Evolutionary conservation across 208 protist genomes (phyloP).

Genomic region (Trypanosoma lewisi): DNA sequence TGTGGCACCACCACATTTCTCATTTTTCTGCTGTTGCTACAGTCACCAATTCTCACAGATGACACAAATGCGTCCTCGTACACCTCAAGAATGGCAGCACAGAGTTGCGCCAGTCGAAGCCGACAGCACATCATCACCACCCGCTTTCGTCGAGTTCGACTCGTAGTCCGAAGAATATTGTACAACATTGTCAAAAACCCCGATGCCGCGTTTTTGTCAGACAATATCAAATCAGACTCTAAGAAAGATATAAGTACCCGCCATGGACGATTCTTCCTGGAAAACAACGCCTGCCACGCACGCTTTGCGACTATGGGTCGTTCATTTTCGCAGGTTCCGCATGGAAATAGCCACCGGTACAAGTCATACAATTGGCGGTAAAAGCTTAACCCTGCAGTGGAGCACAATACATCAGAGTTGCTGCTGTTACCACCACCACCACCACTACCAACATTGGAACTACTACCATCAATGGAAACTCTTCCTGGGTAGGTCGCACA

Average conservation of each 20-base stretch:
- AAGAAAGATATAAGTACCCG: constrained; percentile 44
- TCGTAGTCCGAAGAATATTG: constrained; percentile 54
- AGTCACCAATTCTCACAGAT: constrained; percentile 3
- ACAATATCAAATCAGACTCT: constrained; percentile 37
- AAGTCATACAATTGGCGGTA: constrained; percentile 19
- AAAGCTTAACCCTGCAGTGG: constrained; percentile 9
- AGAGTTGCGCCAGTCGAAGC: constrained; percentile 40
- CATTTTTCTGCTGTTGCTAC: not conserved
- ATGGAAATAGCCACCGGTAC: constrained; percentile 19
- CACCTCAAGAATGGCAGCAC: constrained; percentile 35
- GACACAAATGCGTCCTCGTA: constrained; percentile 20
- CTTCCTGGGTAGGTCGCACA: constrained; percentile 1
- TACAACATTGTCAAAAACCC: constrained; percentile 63
- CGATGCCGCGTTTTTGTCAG: constrained; percentile 33
- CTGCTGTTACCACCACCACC: not conserved
- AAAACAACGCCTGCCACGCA: constrained; percentile 55
- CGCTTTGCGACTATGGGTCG: constrained; percentile 13
- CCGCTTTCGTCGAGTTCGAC: constrained; percentile 13
- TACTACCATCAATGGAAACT: not conserved
- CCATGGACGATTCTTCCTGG: constrained; percentile 54
- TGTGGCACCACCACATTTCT: not conserved
- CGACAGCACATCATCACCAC: constrained; percentile 49
- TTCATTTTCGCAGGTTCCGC: not conserved
- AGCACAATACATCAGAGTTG: constrained; percentile 1
- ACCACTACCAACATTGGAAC: not conserved